Base-by-base conservation (phyloP, 2,329 filamentous ascomycete genomes). In the Xylaria sp. region DNA sequence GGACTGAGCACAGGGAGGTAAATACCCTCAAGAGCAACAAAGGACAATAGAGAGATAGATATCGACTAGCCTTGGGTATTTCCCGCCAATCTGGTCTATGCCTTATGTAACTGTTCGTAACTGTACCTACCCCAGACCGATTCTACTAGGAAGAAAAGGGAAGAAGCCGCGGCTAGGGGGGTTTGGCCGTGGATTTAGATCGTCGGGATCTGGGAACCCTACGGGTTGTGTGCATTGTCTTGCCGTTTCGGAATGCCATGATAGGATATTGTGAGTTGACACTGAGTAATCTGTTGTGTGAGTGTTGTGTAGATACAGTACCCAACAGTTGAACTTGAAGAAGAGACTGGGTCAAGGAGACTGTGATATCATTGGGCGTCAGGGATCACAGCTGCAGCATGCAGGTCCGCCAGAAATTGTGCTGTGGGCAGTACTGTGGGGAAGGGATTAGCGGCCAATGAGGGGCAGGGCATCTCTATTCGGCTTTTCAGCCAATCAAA, bases 281-380 rank as follows among this genome's bases (percentile, higher is more conserved):
- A 61, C 44, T 51, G 47, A 44, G 53, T 10, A 38, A 44, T 45
- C n/a, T 53, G 70, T 73, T 63, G 65, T 49, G 45, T 49, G 45
- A 6, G 25, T 27, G 45, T 2, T 20, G 49, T 31, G 49, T 51
- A n/a, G 11, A 51, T 68, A 67, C 67, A 71, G 63, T 61, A 62
- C 74, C 71, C 74, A 75, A 75, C 74, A 74, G 73, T 75, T 75
- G 74, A 75, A 73, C 56, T 36, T 54, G 20, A 17, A 29, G 20
- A 42, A 17, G 42, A 25, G 36, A 51, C 53, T 50, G 49, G 55
- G 66, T 47, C 55, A 45, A 20, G 50, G 33, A 61, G 36, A n/a
- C 53, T 47, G 65, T 61, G 29, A 62, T 65, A 64, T 67, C 56
- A 75, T 74, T 75, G 73, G 73, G 50, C 17, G 60, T 50, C 53